These are phyloP conservation scores for Grosmannia huntii DNA, from an alignment of 2,329 filamentous ascomycete genomes.

Conservation along the genomic window DNA sequence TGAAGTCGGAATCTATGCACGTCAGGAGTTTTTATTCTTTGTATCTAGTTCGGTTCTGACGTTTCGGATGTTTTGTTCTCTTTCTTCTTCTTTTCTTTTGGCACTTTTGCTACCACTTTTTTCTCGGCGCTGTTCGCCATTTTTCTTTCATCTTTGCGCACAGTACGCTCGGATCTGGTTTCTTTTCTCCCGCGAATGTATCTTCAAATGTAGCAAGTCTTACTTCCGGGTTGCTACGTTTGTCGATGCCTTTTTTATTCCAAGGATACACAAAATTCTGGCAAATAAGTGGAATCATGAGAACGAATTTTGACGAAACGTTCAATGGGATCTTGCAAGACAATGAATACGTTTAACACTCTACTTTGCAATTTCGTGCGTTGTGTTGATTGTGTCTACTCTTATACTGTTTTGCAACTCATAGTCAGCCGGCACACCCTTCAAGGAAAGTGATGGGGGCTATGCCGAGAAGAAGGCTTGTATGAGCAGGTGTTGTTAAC, in stretches of 20 bases:
- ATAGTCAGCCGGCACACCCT: too few species aligned
- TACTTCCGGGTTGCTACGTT: neutral
- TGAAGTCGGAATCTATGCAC: neutral
- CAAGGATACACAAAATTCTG: neutral
- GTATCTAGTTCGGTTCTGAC: neutral
- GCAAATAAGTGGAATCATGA: neutral
- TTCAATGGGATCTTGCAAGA: too few species aligned
- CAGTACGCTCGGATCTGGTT: constrained; percentile 5
- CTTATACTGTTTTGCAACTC: too few species aligned
- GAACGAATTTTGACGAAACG: neutral
- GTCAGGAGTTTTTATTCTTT: constrained; percentile 3
- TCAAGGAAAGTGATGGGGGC: too few species aligned
- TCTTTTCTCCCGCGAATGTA: neutral
- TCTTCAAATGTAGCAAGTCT: neutral
- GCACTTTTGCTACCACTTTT: neutral
- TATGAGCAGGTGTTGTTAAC: too few species aligned
- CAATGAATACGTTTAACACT: too few species aligned
- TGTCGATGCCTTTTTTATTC: neutral
- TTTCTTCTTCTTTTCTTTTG: constrained; percentile 1
- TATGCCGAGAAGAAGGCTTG: too few species aligned
- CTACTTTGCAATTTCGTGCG: too few species aligned
- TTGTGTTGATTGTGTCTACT: too few species aligned
- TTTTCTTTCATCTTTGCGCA: constrained; percentile 1
- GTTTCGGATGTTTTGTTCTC: constrained; percentile 2
- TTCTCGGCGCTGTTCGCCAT: neutral